Conservation (phyloP, 176 grass and related monocot genomes). For the Aegilops sharonensis region DNA sequence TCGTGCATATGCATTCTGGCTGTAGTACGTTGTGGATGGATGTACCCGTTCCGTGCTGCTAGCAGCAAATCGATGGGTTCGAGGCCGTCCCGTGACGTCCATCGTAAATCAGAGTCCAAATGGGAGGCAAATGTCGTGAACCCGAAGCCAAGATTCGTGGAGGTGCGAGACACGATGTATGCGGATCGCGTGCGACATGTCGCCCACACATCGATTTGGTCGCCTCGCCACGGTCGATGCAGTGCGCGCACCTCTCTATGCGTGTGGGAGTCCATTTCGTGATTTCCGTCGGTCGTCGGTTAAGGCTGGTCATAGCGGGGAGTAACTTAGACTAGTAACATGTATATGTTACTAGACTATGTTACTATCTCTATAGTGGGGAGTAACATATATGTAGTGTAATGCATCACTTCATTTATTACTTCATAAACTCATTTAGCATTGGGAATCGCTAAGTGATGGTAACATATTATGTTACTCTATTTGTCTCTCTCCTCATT, state of each 20-base stretch:
- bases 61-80: not conserved
- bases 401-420: no score
- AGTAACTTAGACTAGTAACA: no score
- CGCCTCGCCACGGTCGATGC: not conserved
- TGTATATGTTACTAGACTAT: no score
- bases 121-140: not conserved
- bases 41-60: not conserved
- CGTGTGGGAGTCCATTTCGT: constrained; percentile 5
- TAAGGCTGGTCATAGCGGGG: not conserved
- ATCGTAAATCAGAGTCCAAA: not conserved
- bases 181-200: constrained; percentile 4
- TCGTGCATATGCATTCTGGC: not conserved
- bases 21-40: not conserved
- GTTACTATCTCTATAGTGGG: no score
- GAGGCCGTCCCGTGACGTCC: not conserved
- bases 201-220: not conserved
- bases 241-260: not conserved
- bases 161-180: not conserved
- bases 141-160: not conserved
- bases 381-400: no score
- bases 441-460: no score
- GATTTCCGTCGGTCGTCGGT: constrained; percentile 16
- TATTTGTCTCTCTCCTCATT: no score
- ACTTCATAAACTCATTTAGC: no score
- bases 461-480: no score